Evolutionary conservation across 495 filamentous ascomycete species (phyloP), one percentile per base, ranked within the genome.

Genomic region (Penicillium malachiteum): DNA sequence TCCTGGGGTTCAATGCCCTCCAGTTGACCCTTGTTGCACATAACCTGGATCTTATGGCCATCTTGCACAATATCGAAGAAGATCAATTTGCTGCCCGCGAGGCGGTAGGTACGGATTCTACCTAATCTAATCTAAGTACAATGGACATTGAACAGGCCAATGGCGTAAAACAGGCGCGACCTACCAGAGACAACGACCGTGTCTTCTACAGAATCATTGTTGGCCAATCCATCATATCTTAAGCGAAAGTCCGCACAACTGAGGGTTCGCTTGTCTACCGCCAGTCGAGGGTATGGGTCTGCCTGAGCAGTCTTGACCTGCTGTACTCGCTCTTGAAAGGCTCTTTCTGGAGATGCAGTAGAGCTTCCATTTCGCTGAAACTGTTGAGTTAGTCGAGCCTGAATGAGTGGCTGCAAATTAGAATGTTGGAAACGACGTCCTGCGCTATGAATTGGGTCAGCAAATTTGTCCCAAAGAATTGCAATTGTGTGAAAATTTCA

Each of bases 1-100:
- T 78, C 69, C 9, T 72, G 70, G 11, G 63, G 51, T 7, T 57
- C 58, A 13, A 78, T 68, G 5, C 71, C 78, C 16, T 70, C 68
- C 16, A 95, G 70, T 43, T 77, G 80, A 33, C 72, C 71, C 38
- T 85, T 72, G 71, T 89, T 87, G 69, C 86, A 81, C 68, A 96
- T 81, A 30, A 80, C 80, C 67, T 98, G 94, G 32, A 92, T 63
- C 58, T 79, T 81, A 61, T 80, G 67, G 34, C 83, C 85, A 70
- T 92, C 83, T 72, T 88, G 83, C 52, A 80, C 71, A 52, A 97
- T 63, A 71, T 93, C 87, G 59, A 96, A 72, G 71, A 98, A 98
- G 41, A 88, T 78, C 66, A 98, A 84, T 72, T 88, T 89, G 62
- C 80, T 84, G 52, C 81, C 85, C 48, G 78, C 77, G 55, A 73